phyloP scores from a whole-genome alignment of 164 flowering plant species.

The Kalanchoe fedtschenkoi region DNA sequence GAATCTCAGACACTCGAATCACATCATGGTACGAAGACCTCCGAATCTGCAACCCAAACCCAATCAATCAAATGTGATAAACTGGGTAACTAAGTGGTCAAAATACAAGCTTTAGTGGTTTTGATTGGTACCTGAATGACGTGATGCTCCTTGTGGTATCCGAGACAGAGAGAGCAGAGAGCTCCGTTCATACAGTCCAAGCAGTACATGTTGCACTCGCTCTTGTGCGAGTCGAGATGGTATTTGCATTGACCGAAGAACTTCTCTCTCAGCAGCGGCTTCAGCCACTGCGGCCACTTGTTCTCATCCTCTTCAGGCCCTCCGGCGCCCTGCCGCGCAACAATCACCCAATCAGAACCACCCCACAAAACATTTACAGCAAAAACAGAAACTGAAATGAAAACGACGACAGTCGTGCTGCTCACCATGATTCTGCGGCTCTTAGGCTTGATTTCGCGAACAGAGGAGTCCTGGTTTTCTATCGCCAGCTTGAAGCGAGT shows the following conservation, averaged over 20 bases:
- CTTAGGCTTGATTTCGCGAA: slow-evolving; percentile 67
- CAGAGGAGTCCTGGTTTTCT: slow-evolving; percentile 57
- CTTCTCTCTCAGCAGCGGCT: slow-evolving; percentile 46
- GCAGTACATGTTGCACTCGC: slow-evolving; percentile 95
- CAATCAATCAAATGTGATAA: background rate
- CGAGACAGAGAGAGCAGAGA: slow-evolving; percentile 81
- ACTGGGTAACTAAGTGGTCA: too few relatives aligned
- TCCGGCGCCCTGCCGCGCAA: slow-evolving; percentile 50
- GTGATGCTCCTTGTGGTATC: slow-evolving; percentile 62
- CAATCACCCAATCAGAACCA: background rate
- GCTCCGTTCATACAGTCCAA: slow-evolving; percentile 81
- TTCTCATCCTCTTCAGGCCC: slow-evolving; percentile 60
- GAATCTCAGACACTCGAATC: slow-evolving; percentile 84
- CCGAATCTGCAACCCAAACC: slow-evolving; percentile 48
- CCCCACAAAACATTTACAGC: background rate
- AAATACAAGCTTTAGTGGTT: background rate
- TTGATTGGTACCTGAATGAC: slow-evolving; percentile 59
- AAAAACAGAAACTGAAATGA: background rate
- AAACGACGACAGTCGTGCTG: slow-evolving; percentile 1
- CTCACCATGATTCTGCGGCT: slow-evolving; percentile 72
- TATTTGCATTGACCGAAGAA: slow-evolving; percentile 79
- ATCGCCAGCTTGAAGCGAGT: slow-evolving; percentile 56
- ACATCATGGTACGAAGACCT: slow-evolving; percentile 96
- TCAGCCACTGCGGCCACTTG: slow-evolving; percentile 89
- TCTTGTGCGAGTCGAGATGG: slow-evolving; percentile 80